A percentile compares a stretch with the other conserved stretches of the same genome.
Conservation (phyloP, 148 eudicot genomes). For the Amaranthus cruentus region DNA sequence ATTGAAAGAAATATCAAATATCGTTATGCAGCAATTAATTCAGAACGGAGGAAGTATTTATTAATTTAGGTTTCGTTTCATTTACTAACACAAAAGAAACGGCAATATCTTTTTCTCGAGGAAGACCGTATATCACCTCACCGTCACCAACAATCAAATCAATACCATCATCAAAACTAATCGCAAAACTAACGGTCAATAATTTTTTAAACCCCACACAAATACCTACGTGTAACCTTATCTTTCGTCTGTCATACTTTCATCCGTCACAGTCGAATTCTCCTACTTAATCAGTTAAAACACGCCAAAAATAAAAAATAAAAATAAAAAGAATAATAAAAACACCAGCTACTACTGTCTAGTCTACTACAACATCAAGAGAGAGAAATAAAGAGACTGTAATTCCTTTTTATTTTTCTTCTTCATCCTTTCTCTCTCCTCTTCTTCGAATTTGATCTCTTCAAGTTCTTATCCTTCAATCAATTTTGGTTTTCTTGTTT, state of each 20-base stretch:
- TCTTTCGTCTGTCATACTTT: neutral
- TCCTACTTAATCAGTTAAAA: conserved; percentile 15
- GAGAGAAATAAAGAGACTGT: neutral
- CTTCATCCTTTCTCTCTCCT: conserved; percentile 17
- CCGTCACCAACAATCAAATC: neutral
- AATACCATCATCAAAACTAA: neutral
- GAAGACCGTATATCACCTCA: conserved; percentile 27
- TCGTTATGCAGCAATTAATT: too few relatives aligned
- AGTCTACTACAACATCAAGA: neutral
- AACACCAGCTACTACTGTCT: conserved; percentile 17
- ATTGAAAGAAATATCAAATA: too few relatives aligned
- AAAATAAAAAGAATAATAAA: neutral
- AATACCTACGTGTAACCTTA: neutral
- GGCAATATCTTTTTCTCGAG: conserved; percentile 25
- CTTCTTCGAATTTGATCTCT: neutral
- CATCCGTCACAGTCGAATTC: neutral
- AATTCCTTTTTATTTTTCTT: neutral
- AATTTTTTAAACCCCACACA: neutral
- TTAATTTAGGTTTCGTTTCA: neutral
- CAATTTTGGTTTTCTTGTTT: neutral
- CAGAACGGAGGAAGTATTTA: too few relatives aligned
- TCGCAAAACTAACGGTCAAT: neutral
- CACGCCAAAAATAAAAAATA: conserved; percentile 2
- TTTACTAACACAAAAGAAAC: neutral
- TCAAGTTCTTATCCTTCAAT: neutral